Evolutionary conservation across 805 yeast species (phyloP).

Genomic region (Kodamaea restingae): DNA sequence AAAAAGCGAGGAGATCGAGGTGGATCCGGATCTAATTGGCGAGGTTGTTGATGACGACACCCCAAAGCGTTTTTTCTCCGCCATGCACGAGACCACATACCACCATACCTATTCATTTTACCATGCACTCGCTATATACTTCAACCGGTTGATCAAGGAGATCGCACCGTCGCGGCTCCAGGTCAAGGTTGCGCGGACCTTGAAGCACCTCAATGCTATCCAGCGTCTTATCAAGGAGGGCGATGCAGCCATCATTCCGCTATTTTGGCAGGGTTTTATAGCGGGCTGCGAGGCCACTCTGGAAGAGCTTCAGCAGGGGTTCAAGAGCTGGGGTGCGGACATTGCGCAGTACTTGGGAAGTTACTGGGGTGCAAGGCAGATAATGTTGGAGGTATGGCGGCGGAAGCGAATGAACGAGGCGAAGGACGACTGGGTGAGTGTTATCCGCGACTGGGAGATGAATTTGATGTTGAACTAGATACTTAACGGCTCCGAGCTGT

Average conservation of each 20-base stretch:
- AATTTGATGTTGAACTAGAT: constrained; percentile 62
- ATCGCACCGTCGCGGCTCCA: constrained; percentile 57
- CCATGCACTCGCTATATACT: constrained; percentile 67
- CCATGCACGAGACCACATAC: constrained; percentile 66
- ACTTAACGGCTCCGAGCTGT: no score
- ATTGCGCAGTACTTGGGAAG: constrained; percentile 57
- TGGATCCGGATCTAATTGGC: constrained; percentile 12
- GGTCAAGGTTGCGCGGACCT: constrained; percentile 54
- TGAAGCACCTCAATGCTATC: constrained; percentile 60
- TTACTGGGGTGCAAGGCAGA: constrained; percentile 82
- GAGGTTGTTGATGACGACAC: constrained; percentile 10
- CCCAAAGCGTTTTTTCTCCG: constrained; percentile 39
- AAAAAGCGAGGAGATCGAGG: constrained; percentile 10
- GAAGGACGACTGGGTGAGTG: constrained; percentile 72
- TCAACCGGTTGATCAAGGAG: constrained; percentile 58
- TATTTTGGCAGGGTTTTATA: constrained; percentile 86
- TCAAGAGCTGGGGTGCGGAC: constrained; percentile 69
- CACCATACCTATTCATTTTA: constrained; percentile 81
- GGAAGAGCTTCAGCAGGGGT: constrained; percentile 55
- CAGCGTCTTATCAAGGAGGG: constrained; percentile 54
- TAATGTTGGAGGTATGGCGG: constrained; percentile 83
- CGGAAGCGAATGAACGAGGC: constrained; percentile 57
- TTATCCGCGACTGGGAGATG: constrained; percentile 80
- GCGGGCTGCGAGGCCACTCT: constrained; percentile 79
- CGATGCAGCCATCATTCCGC: constrained; percentile 61